A percentile compares a stretch with the other conserved stretches of the same genome.
Evolutionary conservation across 1,284 basidiomycete species (phyloP).

Genomic region (Melampsora larici-populina): DNA sequence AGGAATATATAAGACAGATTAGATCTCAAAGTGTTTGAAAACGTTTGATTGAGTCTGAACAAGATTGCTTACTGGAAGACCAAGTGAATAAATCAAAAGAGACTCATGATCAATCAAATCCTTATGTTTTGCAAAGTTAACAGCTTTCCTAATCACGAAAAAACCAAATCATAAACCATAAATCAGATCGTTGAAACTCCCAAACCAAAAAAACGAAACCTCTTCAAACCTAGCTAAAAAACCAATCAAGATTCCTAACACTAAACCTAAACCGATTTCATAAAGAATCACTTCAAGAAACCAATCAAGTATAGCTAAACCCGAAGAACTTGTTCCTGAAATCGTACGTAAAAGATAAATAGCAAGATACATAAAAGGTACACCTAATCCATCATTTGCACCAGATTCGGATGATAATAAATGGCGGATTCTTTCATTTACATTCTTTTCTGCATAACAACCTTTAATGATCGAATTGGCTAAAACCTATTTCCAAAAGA

Average conservation of each 20-base stretch:
- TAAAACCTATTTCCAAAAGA: background rate
- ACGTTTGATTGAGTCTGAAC: background rate
- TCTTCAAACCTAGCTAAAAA: constrained; percentile 49
- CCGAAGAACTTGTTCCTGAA: constrained; percentile 47
- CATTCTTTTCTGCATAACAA: constrained; percentile 55
- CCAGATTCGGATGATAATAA: constrained; percentile 55
- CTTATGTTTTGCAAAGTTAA: constrained; percentile 53
- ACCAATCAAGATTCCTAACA: constrained; percentile 54
- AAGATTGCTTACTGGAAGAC: constrained; percentile 49
- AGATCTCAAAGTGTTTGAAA: background rate
- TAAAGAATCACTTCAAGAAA: constrained; percentile 55
- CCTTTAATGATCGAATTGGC: constrained; percentile 53
- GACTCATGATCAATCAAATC: constrained; percentile 54
- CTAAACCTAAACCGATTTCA: constrained; percentile 53
- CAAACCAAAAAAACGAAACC: background rate
- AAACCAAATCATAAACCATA: background rate
- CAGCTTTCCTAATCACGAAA: constrained; percentile 49
- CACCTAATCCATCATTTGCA: constrained; percentile 55
- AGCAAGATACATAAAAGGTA: constrained; percentile 53
- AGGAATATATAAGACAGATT: background rate
- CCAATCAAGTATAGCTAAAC: constrained; percentile 53
- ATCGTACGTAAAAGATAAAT: constrained; percentile 51
- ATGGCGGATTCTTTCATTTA: constrained; percentile 54
- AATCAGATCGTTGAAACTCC: background rate
- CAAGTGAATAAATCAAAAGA: constrained; percentile 53